phyloP scores from a whole-genome alignment of 2,329 filamentous ascomycete genomes.

The Fusarium tjaetaba region DNA sequence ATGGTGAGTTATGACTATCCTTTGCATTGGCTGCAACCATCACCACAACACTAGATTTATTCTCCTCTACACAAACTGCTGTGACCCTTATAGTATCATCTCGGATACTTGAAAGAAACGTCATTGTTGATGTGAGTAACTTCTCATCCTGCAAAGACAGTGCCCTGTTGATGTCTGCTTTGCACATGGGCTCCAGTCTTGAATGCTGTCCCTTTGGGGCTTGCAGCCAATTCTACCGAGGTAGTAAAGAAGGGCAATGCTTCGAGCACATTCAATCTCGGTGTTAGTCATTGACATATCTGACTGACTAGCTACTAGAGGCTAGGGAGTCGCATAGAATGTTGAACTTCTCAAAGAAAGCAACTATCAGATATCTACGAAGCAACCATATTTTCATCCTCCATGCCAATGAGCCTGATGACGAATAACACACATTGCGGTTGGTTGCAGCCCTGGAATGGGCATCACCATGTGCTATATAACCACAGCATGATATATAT shows the following conservation, averaged over 20 bases:
- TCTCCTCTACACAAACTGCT: slow-evolving; percentile 35
- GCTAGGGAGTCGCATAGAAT: background rate
- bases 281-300: background rate
- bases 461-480: background rate
- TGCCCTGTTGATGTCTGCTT: background rate
- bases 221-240: slow-evolving; percentile 3
- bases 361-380: background rate
- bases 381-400: background rate
- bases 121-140: slow-evolving; percentile 24
- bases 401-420: background rate
- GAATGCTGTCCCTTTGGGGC: background rate
- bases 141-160: slow-evolving; percentile 31
- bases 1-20: background rate
- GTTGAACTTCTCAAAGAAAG: background rate
- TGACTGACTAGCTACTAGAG: background rate
- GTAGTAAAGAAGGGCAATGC: slow-evolving; percentile 31
- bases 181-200: background rate
- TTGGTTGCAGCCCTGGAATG: background rate
- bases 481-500: background rate
- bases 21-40: slow-evolving; percentile 36
- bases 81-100: slow-evolving; percentile 17
- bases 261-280: slow-evolving; percentile 4
- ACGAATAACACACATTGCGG: background rate
- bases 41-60: background rate
- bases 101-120: slow-evolving; percentile 30